Evolutionary conservation across 2,329 filamentous ascomycete genomes (phyloP).

Genomic region (Orbilia oligospora): DNA sequence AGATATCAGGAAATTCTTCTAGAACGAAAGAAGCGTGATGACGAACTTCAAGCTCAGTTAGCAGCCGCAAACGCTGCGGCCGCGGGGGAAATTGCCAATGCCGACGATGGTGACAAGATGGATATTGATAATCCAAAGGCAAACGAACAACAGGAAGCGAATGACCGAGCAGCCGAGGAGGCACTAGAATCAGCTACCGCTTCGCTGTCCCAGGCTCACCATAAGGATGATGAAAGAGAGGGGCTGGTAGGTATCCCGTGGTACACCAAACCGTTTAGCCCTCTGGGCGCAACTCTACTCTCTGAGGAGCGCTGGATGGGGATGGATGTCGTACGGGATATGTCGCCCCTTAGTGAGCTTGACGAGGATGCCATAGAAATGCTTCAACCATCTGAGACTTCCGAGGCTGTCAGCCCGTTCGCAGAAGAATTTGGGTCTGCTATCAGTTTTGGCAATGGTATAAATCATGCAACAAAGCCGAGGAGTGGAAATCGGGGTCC

Average conservation of each 20-base stretch:
- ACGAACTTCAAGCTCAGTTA: slow-evolving; percentile 46
- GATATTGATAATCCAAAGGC: slow-evolving; percentile 42
- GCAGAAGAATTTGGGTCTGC: slow-evolving; percentile 26
- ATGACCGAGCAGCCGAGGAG: slow-evolving; percentile 52
- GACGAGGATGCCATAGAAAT: slow-evolving; percentile 59
- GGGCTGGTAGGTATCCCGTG: slow-evolving; percentile 55
- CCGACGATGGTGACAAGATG: slow-evolving; percentile 41
- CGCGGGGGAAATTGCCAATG: slow-evolving; percentile 8
- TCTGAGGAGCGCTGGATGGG: slow-evolving; percentile 60
- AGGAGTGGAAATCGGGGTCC: slow-evolving; percentile 23
- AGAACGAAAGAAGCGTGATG: slow-evolving; percentile 52
- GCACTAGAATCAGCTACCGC: slow-evolving; percentile 48
- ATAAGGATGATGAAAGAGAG: slow-evolving; percentile 41
- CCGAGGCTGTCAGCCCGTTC: slow-evolving; percentile 31
- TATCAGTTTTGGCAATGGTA: slow-evolving; percentile 7
- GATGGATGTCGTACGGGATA: slow-evolving; percentile 57
- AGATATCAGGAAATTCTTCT: slow-evolving; percentile 56
- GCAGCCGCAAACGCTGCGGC: slow-evolving; percentile 22
- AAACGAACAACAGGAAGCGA: slow-evolving; percentile 38
- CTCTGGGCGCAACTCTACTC: slow-evolving; percentile 53
- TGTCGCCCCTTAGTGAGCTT: slow-evolving; percentile 60
- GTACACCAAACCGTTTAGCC: slow-evolving; percentile 59
- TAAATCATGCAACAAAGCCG: slow-evolving; percentile 11
- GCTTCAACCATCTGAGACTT: slow-evolving; percentile 43
- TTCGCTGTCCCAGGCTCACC: slow-evolving; percentile 47